Evolutionary conservation across 257 asterid species (phyloP).

Genomic region (Solanum piurae): DNA sequence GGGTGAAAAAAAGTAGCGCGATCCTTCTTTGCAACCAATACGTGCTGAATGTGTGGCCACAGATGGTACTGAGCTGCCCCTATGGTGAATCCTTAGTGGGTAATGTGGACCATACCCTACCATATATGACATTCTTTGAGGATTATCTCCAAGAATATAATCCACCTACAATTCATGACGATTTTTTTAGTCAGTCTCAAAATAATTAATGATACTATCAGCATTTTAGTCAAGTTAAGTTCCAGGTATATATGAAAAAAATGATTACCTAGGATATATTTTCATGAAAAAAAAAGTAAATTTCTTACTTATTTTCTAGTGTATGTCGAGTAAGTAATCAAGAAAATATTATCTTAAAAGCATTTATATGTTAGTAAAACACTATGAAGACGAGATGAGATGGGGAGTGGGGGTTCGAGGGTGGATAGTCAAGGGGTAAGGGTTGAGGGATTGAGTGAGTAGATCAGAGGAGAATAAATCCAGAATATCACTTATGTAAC

Average conservation of each 20-base stretch:
- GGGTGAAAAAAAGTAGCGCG: constrained; percentile 44
- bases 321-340: fast-evolving
- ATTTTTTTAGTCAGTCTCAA: neutral
- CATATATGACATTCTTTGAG: constrained; percentile 75
- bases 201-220: no score
- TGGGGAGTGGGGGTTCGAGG: neutral
- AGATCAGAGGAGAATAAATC: neutral
- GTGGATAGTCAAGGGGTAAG: neutral
- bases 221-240: no score
- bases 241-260: no score
- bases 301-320: fast-evolving
- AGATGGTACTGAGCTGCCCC: constrained; percentile 69
- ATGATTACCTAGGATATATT: fast-evolving
- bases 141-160: constrained; percentile 82
- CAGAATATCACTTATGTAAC: neutral
- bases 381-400: neutral
- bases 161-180: constrained; percentile 37
- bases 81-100: constrained; percentile 71
- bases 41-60: constrained; percentile 41
- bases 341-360: no score
- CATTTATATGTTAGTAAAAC: no score
- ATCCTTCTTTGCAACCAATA: constrained; percentile 57
- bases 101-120: constrained; percentile 69
- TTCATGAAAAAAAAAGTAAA: no score
- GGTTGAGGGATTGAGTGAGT: neutral